phyloP scores from a whole-genome alignment of 2,329 filamentous ascomycete genomes.

The Sclerotinia minor region DNA sequence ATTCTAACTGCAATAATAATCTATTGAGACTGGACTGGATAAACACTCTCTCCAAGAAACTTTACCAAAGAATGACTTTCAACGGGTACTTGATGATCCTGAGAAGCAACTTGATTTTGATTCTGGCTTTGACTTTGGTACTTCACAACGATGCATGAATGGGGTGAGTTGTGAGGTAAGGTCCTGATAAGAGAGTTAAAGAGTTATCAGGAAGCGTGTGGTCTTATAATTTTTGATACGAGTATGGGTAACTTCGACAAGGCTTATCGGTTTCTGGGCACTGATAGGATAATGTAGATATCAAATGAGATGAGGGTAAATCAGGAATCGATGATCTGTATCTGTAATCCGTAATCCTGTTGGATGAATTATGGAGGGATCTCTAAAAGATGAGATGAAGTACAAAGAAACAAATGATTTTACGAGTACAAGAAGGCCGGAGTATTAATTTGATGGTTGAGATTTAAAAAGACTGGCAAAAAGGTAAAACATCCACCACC shows the following conservation, averaged over 20 bases:
- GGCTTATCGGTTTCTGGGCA: not conserved
- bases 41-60: not conserved
- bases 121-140: not conserved
- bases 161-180: not conserved
- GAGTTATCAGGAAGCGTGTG: not conserved
- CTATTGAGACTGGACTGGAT: too few species aligned
- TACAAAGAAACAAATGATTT: not conserved
- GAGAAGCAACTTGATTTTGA: not conserved
- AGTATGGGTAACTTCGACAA: not conserved
- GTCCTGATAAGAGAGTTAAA: not conserved
- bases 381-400: not conserved
- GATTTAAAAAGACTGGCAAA: too few species aligned
- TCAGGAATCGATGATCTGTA: not conserved
- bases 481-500: too few species aligned
- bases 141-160: slow-evolving; percentile 16
- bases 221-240: slow-evolving; percentile 2
- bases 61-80: not conserved
- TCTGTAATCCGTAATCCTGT: not conserved
- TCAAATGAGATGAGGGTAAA: not conserved
- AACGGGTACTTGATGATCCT: not conserved
- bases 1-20: not conserved
- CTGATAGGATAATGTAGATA: not conserved
- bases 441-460: too few species aligned
- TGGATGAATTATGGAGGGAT: not conserved
- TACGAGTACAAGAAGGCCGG: too few species aligned